Evolutionary conservation across 352 stramenopile genomes (phyloP), one percentile per base, ranked within the genome.

Genomic region (Globisporangium abappressorium): DNA sequence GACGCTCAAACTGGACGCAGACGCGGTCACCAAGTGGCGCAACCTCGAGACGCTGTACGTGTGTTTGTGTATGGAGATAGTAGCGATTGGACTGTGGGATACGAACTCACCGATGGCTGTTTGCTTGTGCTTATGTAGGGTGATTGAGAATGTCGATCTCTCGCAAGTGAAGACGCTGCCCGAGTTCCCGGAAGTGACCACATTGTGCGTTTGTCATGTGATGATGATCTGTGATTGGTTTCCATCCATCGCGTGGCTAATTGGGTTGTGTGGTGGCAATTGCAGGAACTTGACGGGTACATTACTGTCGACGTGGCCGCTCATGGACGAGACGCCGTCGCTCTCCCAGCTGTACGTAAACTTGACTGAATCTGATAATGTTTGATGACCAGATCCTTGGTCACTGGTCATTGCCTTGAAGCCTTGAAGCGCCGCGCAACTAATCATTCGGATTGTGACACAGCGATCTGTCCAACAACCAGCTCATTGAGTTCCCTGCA

Each of bases 81-180:
- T 15, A 26, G 28, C 5, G 12, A 30, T 5, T 26, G 8, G 6
- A 8, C 2, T 41, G 30, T 28, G 18, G 30, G 15, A 15, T 22
- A 34, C 6, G 28, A 14, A 15, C 12, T 15, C 24, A 22, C 2
- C 41, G 33, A 15, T 24, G 18, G 15, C 54, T 34, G 15, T 18
- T 47, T 47, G 38, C 9, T 49, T 7, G 54, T 33, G 34, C 47
- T 34, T 5, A 9, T 20, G 15, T 20, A 70, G 65, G 34, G 30
- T 22, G 58, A 51, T 70, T 38, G n/a, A 55, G 24, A 70, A 70
- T 34, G 54, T 66, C 28, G 49, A 70, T n/a, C 65, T 70, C 58
- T 66, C 65, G 38, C 36, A 66, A 18, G 58, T 70, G 38, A 58
- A 60, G 6, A 43, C 49, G 15, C 65, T 70, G 65, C 64, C 15